Percentiles rank a stretch among this genome's conserved stretches.
Conservation (phyloP, 1,284 basidiomycete genomes). For the Pyrrhoderma lamaoense region DNA sequence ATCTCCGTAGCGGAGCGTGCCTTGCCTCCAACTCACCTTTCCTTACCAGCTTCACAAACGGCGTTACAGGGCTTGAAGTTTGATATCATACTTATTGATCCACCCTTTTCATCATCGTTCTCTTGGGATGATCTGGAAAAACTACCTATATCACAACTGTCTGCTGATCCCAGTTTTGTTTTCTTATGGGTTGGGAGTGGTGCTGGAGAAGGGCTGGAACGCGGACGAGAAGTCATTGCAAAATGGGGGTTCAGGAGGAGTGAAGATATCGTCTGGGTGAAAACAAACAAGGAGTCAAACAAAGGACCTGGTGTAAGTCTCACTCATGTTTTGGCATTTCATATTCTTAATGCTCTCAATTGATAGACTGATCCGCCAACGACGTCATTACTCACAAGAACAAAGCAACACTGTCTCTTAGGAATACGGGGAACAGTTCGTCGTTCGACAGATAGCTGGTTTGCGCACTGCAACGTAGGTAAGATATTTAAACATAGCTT, state of each 20-base stretch:
- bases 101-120: constrained; percentile 77
- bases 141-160: constrained; percentile 77
- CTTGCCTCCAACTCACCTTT: constrained; percentile 62
- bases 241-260: constrained; percentile 95
- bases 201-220: constrained; percentile 84
- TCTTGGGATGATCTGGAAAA: constrained; percentile 79
- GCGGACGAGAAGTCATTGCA: constrained; percentile 83
- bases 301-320: constrained; percentile 63
- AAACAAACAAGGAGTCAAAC: constrained; percentile 72
- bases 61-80: constrained; percentile 51
- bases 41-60: constrained; percentile 27
- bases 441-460: constrained; percentile 87
- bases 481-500: constrained; percentile 22
- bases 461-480: constrained; percentile 98
- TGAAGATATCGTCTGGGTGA: constrained; percentile 97
- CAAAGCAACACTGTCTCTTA: constrained; percentile 96
- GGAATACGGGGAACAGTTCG: constrained; percentile 98
- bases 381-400: constrained; percentile 76
- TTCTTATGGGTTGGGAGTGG: constrained; percentile 97
- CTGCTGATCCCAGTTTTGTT: constrained; percentile 88
- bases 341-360: not conserved
- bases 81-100: constrained; percentile 90
- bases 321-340: not conserved
- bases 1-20: constrained; percentile 56
- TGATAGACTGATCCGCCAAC: constrained; percentile 71